phyloP scores from a whole-genome alignment of 2,329 filamentous ascomycete species.

The Cordyceps fumosorosea region DNA sequence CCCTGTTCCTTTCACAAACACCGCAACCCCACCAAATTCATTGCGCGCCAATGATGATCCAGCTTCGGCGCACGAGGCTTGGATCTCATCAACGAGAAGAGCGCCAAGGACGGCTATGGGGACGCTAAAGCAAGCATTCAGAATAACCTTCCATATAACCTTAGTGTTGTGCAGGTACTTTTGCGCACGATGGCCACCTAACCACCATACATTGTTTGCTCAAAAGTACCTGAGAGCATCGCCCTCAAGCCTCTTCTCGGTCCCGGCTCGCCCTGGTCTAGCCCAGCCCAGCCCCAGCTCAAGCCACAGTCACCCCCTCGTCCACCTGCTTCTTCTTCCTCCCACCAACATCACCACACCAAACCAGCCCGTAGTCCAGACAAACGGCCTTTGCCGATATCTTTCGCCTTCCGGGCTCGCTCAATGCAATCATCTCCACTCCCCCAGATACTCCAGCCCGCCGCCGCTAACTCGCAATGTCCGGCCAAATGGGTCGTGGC shows the following conservation, averaged over 20 bases:
- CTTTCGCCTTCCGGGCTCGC: background rate
- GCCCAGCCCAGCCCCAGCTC: background rate
- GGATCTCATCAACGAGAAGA: background rate
- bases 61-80: constrained; percentile 6
- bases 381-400: background rate
- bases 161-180: background rate
- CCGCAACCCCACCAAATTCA: background rate
- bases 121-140: constrained; percentile 3
- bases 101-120: constrained; percentile 2
- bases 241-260: background rate
- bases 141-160: constrained; percentile 8
- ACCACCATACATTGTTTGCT: background rate
- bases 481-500: constrained; percentile 5
- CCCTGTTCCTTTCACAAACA: background rate
- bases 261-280: background rate
- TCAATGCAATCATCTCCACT: background rate
- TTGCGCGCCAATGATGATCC: background rate
- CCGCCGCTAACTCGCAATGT: background rate
- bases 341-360: background rate
- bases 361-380: background rate
- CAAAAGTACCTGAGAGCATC: background rate
- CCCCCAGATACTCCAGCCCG: constrained; percentile 2
- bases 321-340: background rate
- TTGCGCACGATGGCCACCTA: background rate
- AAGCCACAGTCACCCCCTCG: background rate